Percentiles rank a stretch among this genome's conserved stretches.
These are phyloP conservation scores for Candida sp. DNA, from an alignment of 1,139 yeast genomes.

Conservation along the genomic window DNA sequence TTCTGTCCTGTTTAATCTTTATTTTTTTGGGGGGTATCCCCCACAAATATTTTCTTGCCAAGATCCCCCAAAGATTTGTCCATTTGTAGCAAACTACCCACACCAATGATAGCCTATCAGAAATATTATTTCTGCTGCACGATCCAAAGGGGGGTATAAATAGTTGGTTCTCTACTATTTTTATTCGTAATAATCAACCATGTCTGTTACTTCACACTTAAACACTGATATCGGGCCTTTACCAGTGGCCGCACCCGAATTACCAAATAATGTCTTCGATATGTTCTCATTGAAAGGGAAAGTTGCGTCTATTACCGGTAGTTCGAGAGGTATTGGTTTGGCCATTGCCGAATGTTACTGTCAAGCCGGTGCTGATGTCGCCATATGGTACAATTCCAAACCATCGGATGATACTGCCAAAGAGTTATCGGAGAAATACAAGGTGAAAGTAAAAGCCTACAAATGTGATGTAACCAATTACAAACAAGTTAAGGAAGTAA, in stretches of 20 bases:
- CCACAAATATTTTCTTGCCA: too few species aligned
- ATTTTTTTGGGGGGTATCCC: too few species aligned
- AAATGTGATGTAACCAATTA: slow-evolving; percentile 61
- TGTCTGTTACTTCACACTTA: slow-evolving; percentile 12
- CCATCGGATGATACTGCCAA: slow-evolving; percentile 65
- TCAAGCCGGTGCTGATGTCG: slow-evolving; percentile 85
- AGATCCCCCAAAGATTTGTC: too few species aligned
- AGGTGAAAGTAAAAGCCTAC: slow-evolving; percentile 62
- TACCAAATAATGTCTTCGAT: slow-evolving; percentile 31
- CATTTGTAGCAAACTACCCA: too few species aligned
- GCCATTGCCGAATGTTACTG: slow-evolving; percentile 80
- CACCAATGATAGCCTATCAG: too few species aligned
- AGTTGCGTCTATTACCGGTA: slow-evolving; percentile 79
- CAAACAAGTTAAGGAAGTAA: slow-evolving; percentile 51
- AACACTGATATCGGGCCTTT: slow-evolving; percentile 25
- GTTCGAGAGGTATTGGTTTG: slow-evolving; percentile 77
- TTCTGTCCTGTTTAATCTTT: too few species aligned
- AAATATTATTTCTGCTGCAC: too few species aligned
- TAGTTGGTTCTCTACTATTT: too few species aligned
- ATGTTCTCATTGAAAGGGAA: slow-evolving; percentile 68
- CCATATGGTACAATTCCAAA: slow-evolving; percentile 61
- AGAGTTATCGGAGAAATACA: slow-evolving; percentile 50
- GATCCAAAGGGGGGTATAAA: too few species aligned
- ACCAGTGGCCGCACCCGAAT: slow-evolving; percentile 24
- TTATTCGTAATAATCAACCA: neutral